Base-by-base conservation (phyloP, 2,329 filamentous ascomycete species). In the Colletotrichum melonis region DNA sequence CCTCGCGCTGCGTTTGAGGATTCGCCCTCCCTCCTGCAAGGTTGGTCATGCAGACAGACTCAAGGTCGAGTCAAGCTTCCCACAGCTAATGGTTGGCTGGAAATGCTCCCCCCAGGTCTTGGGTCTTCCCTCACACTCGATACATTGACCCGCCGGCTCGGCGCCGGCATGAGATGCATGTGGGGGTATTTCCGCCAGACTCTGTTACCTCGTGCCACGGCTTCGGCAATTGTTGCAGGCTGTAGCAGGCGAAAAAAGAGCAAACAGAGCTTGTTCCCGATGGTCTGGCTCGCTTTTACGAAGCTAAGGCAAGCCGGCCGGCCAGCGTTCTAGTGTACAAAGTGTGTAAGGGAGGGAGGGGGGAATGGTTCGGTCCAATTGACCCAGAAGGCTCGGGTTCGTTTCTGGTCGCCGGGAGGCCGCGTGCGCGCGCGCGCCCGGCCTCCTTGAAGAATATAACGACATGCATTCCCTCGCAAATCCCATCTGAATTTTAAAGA, bases 381-480 rank as follows among this genome's bases (percentile, higher is more conserved):
- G n/a, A 26, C 8, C 19, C 57, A 28, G 67, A 26, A 38, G 28
- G 49, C 54, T 55, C 26, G 9, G 22, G 22, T 42, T 42, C 30
- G 28, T 32, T 54, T 26, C 38, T 22, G 42, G 16, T 49, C 19
- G 42, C 42, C 19, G 19, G 8, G 42, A 4, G 42, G 42, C 19
- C 42, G 42, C 49, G 32, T 24, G 22, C 24, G 19, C 59, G 9
- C 24, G 58, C 35, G 24, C 14, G 30, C 16, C 32, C 22, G 26
- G 24, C 19, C n/a, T 26, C 12, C 1, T 54, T 38, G 30, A 32
- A 16, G 24, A 59, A 63, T 63, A 72, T 63, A 69, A 68, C 30
- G 65, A 69, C 69, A 59, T 63, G 65, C 65, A 69, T 63, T 49
- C 69, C 58, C 69, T 59, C 69, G 24, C 58, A 60, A 42, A 7